These are phyloP conservation scores for Salix dunnii DNA, from an alignment of 345 rosid genomes.

Conservation along the genomic window DNA sequence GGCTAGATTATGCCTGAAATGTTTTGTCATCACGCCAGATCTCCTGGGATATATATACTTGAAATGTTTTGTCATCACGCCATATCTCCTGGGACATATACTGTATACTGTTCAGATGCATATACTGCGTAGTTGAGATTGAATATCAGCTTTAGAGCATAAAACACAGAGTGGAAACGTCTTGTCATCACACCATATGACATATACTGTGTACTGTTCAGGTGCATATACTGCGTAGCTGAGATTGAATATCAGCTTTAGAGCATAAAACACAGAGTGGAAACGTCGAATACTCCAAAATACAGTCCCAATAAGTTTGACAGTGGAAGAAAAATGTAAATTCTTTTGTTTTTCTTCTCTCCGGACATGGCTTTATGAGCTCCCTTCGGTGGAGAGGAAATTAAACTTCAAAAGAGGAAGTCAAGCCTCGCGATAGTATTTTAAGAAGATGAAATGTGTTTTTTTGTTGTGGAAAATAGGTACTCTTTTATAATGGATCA, in stretches of 20 bases:
- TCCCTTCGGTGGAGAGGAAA: neutral
- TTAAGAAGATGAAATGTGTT: neutral
- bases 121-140: too few relatives aligned
- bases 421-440: neutral
- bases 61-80: too few relatives aligned
- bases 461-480: neutral
- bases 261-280: neutral
- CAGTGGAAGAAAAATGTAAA: neutral
- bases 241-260: neutral
- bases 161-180: too few relatives aligned
- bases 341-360: neutral
- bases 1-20: too few relatives aligned
- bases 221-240: neutral
- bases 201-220: too few relatives aligned
- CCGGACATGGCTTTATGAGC: neutral
- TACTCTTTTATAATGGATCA: neutral
- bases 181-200: too few relatives aligned
- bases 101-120: too few relatives aligned
- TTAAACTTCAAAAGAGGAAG: neutral
- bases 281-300: neutral
- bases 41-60: too few relatives aligned
- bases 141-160: too few relatives aligned
- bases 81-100: too few relatives aligned
- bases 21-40: too few relatives aligned
- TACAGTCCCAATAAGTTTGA: neutral